phyloP scores from a whole-genome alignment of 352 stramenopile genomes.

The Pythium phragmitis region DNA sequence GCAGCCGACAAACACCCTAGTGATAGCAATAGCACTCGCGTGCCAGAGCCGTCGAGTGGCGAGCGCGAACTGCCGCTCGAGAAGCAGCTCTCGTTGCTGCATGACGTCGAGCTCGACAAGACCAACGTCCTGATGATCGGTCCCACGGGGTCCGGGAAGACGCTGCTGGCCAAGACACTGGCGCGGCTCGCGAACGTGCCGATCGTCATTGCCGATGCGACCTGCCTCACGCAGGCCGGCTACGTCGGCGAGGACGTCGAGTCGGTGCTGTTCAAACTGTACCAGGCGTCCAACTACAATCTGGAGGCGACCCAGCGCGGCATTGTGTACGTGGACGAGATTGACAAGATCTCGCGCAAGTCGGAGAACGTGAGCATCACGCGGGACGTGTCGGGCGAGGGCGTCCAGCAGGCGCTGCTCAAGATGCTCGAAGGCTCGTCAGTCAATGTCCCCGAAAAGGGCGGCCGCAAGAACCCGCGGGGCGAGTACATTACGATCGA shows the following conservation, averaged over 20 bases:
- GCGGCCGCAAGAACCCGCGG: conserved; percentile 94
- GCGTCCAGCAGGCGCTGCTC: conserved; percentile 98
- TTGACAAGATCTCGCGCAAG: conserved; percentile 96
- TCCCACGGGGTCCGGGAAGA: conserved; percentile 96
- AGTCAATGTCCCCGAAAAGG: conserved; percentile 97
- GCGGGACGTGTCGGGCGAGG: conserved; percentile 97
- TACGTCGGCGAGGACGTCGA: conserved; percentile 99
- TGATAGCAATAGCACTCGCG: not conserved
- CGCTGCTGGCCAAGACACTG: conserved; percentile 96
- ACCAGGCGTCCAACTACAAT: conserved; percentile 96
- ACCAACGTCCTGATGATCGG: conserved; percentile 97
- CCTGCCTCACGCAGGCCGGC: conserved; percentile 96
- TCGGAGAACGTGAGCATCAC: conserved; percentile 93
- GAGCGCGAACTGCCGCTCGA: conserved; percentile 36
- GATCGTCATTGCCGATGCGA: conserved; percentile 97
- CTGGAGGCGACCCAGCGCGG: conserved; percentile 94
- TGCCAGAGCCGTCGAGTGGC: not conserved
- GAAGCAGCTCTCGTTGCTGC: conserved; percentile 63
- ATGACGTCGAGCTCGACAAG: conserved; percentile 97
- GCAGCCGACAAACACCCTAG: not conserved
- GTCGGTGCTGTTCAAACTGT: conserved; percentile 97
- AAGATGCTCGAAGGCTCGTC: conserved; percentile 99
- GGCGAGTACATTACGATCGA: conserved; percentile 98
- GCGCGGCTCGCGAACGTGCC: conserved; percentile 96
- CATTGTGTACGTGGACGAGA: conserved; percentile 99